These are phyloP conservation scores for Paramyrothecium sp. DNA, from an alignment of 2,329 filamentous ascomycete genomes.

Conservation along the genomic window DNA sequence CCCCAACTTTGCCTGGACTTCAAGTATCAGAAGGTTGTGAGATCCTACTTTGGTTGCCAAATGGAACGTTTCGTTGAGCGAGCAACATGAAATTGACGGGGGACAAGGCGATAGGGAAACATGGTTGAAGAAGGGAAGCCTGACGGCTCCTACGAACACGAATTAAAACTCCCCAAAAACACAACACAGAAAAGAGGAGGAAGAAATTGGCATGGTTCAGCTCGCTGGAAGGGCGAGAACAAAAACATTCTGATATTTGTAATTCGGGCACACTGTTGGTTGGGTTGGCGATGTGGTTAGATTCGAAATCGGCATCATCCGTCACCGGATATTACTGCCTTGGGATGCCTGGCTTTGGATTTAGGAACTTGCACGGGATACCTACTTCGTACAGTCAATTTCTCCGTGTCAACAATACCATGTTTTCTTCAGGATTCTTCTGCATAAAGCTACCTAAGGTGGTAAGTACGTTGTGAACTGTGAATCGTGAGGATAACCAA, in stretches of 20 bases:
- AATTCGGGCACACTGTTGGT: conserved; percentile 9
- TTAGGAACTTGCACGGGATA: neutral
- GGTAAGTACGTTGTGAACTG: too few species aligned
- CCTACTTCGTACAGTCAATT: neutral
- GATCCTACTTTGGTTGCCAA: neutral
- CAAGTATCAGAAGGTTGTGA: neutral
- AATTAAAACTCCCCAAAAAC: neutral
- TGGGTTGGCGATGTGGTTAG: conserved; percentile 34
- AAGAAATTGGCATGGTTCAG: neutral
- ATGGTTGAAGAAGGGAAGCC: neutral
- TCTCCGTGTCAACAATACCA: neutral
- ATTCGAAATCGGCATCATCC: conserved; percentile 34
- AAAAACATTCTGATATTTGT: neutral
- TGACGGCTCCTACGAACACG: neutral
- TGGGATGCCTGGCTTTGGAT: conserved; percentile 3
- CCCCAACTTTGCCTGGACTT: neutral
- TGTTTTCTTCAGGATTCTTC: neutral
- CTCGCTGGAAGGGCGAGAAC: neutral
- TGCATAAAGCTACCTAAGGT: too few species aligned
- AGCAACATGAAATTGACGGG: neutral
- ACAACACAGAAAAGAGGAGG: neutral
- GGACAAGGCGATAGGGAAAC: neutral
- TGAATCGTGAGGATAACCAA: too few species aligned
- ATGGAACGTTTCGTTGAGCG: neutral
- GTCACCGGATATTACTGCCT: conserved; percentile 34